These are phyloP conservation scores for Neurospora sp. DNA, from an alignment of 495 filamentous ascomycete genomes.

Conservation along the genomic window DNA sequence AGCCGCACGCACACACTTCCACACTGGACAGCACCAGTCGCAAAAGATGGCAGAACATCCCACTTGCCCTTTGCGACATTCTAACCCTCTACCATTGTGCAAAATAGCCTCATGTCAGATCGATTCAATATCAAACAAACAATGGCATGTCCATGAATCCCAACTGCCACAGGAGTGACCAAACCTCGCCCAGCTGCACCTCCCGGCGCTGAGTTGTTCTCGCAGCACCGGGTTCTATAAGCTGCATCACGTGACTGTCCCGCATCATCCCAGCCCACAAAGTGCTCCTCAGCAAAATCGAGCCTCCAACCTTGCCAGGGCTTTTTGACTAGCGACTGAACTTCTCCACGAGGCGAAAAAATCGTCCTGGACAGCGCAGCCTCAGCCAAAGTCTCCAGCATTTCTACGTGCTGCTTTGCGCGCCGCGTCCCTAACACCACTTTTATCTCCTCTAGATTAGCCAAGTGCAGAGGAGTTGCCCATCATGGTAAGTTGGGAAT, in stretches of 20 bases:
- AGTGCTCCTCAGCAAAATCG: slow-evolving; percentile 12
- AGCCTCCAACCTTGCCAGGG: slow-evolving; percentile 18
- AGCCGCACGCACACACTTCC: neutral
- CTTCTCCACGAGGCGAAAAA: slow-evolving; percentile 27
- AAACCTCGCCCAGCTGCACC: neutral
- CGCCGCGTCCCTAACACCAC: slow-evolving; percentile 10
- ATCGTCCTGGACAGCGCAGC: slow-evolving; percentile 19
- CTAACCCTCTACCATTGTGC: neutral
- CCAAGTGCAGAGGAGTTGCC: slow-evolving; percentile 29
- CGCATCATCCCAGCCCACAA: slow-evolving; percentile 24
- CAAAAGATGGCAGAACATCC: neutral
- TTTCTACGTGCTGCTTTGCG: slow-evolving; percentile 20
- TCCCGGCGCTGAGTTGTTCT: neutral
- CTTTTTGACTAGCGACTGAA: slow-evolving; percentile 10
- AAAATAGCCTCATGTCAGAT: neutral
- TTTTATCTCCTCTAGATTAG: slow-evolving; percentile 21
- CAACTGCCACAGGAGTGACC: neutral
- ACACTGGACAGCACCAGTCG: neutral
- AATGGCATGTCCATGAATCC: neutral
- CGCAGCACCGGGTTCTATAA: neutral
- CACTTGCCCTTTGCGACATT: neutral
- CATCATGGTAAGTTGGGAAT: slow-evolving; percentile 28
- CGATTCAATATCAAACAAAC: neutral
- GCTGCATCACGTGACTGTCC: slow-evolving; percentile 19
- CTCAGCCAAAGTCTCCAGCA: slow-evolving; percentile 24